These are phyloP conservation scores for Penicillium hordei DNA, from an alignment of 2,329 filamentous ascomycete genomes.

Conservation along the genomic window DNA sequence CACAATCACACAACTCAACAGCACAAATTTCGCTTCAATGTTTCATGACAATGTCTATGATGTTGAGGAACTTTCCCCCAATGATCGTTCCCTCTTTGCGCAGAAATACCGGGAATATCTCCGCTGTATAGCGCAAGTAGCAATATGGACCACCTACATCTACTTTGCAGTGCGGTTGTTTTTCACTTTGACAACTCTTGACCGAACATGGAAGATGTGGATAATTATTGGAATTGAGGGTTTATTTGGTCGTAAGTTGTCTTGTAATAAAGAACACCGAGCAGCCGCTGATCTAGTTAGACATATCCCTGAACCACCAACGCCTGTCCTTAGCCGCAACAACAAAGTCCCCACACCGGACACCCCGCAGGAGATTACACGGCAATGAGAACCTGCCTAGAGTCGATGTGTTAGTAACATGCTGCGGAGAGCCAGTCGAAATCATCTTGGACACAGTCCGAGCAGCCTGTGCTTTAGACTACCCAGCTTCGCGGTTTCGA, in stretches of 20 bases:
- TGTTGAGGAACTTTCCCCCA: slow-evolving; percentile 25
- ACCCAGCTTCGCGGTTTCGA: slow-evolving; percentile 54
- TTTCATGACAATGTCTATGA: slow-evolving; percentile 10
- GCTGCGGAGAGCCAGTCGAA: slow-evolving; percentile 58
- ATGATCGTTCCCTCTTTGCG: slow-evolving; percentile 15
- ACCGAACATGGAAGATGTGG: slow-evolving; percentile 29
- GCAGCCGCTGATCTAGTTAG: slow-evolving; percentile 6
- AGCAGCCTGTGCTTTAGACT: slow-evolving; percentile 57
- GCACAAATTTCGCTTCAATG: slow-evolving; percentile 13
- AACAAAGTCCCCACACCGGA: slow-evolving; percentile 2
- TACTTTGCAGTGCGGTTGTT: slow-evolving; percentile 25
- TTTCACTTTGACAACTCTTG: slow-evolving; percentile 6
- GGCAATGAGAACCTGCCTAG: slow-evolving; percentile 48
- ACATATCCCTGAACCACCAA: slow-evolving; percentile 26
- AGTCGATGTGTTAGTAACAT: slow-evolving; percentile 59
- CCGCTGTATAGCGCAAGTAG: slow-evolving; percentile 15
- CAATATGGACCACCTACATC: slow-evolving; percentile 19
- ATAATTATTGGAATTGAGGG: slow-evolving; percentile 28
- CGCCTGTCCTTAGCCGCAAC: slow-evolving; percentile 24
- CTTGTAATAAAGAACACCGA: neutral
- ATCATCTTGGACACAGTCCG: slow-evolving; percentile 58
- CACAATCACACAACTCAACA: neutral
- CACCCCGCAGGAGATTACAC: slow-evolving; percentile 23
- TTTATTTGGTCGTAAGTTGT: slow-evolving; percentile 26
- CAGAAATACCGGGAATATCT: slow-evolving; percentile 21